phyloP scores from a whole-genome alignment of 2,329 filamentous ascomycete species.

The Chrysoporthe puriensis region DNA sequence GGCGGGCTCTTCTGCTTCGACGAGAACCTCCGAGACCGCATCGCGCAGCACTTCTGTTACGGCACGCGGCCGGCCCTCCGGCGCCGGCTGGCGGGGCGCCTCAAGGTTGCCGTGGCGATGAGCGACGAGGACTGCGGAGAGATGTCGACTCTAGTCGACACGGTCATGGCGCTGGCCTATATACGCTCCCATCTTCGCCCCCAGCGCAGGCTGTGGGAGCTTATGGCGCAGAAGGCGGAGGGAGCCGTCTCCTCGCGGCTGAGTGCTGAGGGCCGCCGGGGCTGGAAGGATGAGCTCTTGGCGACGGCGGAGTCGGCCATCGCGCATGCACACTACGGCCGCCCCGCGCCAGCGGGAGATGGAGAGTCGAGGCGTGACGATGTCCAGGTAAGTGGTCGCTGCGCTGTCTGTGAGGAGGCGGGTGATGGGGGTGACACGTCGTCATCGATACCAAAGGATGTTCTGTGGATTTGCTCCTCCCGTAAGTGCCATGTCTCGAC shows the following conservation, averaged over 20 bases:
- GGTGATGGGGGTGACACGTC: neutral
- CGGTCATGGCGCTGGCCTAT: neutral
- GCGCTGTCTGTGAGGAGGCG: neutral
- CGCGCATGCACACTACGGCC: constrained; percentile 9
- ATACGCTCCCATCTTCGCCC: neutral
- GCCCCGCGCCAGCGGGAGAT: too few species aligned
- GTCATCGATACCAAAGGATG: neutral
- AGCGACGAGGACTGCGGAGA: too few species aligned
- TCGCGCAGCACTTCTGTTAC: neutral
- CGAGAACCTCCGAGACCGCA: neutral
- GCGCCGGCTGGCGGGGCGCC: neutral
- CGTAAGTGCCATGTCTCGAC: neutral
- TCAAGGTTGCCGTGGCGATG: too few species aligned
- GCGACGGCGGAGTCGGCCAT: neutral
- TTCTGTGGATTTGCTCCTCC: neutral
- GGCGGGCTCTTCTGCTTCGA: constrained; percentile 7
- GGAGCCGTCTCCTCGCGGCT: neutral
- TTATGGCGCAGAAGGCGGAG: constrained; percentile 5
- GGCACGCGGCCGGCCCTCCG: neutral
- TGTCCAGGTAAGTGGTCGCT: neutral
- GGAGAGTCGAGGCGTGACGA: too few species aligned
- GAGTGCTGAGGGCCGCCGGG: neutral
- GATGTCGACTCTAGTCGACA: neutral
- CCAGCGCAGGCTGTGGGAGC: neutral
- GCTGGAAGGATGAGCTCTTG: neutral